Evolutionary conservation across 2,329 filamentous ascomycete genomes (phyloP), one percentile per base, ranked within the genome.

Genomic region (Xylaria hypoxylon): DNA sequence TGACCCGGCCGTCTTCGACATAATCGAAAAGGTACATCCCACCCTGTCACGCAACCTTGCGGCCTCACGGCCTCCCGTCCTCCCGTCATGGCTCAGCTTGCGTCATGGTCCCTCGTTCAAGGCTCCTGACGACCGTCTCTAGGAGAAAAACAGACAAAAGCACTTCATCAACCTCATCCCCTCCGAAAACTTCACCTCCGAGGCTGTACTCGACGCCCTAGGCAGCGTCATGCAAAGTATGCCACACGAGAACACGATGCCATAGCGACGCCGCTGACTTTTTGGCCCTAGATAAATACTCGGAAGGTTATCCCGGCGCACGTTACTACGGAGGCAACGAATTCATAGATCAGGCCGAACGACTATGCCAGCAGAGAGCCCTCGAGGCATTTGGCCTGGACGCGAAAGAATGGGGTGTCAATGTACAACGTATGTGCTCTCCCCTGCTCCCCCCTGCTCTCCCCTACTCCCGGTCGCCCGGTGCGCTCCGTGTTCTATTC

Each of bases 161-260:
- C 94, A 98, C 80, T 99, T 97, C 77, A 97, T 99, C 83, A 98
- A 98, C 81, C 86, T 97, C 64, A 97, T 97, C 72, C 94, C 94
- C 22, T 97, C 94, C 6, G 94, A 97, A 82, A 97, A 97, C 83
- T 97, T 97, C 77, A 97, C 94, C 28, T 97, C 94, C 7, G 92
- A 96, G 80, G 93, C 94, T 33, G 94, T 97, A 22, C 87, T 97
- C 62, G 94, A 97, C 85, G 93, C 94, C 38, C 85, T 97, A 67
- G 94, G 94, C 71, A 97, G 93, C 84, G 91, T 94, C 60, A 97
- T 97, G 94, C 94, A 97, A 80, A 97, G 92, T 94, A 83, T 72
- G 87, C 57, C 38, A 51, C 40, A n/a, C 31, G 8, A 24, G 15
- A 44, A 56, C 35, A 31, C 28, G 3, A 19, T 26, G 3, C 42